Base-by-base conservation (phyloP, 805 yeast genomes). In the Phaffomyces opuntiae region DNA sequence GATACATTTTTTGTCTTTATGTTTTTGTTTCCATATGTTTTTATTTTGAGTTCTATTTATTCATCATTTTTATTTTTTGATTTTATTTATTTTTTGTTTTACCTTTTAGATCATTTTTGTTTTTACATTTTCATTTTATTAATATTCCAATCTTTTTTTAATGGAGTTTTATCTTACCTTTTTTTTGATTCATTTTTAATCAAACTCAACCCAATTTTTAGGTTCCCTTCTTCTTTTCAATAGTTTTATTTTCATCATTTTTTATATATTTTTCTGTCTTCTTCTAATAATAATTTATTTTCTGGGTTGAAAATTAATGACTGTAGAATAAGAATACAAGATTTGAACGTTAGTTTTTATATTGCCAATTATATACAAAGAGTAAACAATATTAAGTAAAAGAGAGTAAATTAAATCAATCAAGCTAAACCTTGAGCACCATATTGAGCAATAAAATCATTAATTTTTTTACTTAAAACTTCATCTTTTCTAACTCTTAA, bases 401-500 rank as follows among this genome's bases (percentile, higher is more conserved):
- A 16, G 8, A 14, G 13, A 16, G 5, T 9, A 39, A 11, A 31
- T 36, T n/a, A 21, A 19, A 5, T 25, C 21, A 38, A n/a, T 24
- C 38, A 44, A 39, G 47, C 46, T 24, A 48, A 38, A 24, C 48
- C 48, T 49, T 49, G 51, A 29, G 55, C 56, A 49, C 64, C 64
- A 47, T 63, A 65, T 43, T 55, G 60, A 49, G 70, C 70, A 68
- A 81, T 65, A 39, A 83, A 69, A 65, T 81, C 85, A 50, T 74
- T 73, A 53, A 85, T 77, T 66, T 80, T 83, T 34, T 69, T 68
- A 55, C 78, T 74, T 62, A 84, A 73, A 25, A 74, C 66, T 37
- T 87, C 87, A 61, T 85, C 93, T 44, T 74, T 67, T 67, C 75
- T 80, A 56, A 93, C 78, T 61, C 83, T 80, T 61, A 81, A 69